Evolutionary conservation across 805 yeast genomes (phyloP).

Genomic region (Priceomyces medius): DNA sequence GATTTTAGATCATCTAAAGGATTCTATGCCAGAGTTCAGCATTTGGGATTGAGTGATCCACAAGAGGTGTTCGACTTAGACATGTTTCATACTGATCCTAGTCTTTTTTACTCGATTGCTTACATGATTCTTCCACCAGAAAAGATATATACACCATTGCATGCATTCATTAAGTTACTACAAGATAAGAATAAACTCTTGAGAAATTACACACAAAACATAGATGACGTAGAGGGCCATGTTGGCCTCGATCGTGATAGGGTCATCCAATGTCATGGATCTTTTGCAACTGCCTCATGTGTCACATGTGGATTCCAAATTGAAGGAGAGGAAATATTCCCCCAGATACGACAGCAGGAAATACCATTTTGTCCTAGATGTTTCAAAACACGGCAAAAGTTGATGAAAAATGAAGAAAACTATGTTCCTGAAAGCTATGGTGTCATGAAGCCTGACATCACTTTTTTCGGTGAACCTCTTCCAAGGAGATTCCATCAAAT

Average conservation of each 20-base stretch:
- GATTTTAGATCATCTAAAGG: slow-evolving; percentile 26
- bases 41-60: slow-evolving; percentile 43
- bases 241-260: slow-evolving; percentile 53
- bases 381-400: slow-evolving; percentile 15
- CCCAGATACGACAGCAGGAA: slow-evolving; percentile 47
- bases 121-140: slow-evolving; percentile 45
- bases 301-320: slow-evolving; percentile 67
- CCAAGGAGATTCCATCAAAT: slow-evolving; percentile 40
- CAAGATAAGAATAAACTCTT: slow-evolving; percentile 68
- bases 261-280: slow-evolving; percentile 82
- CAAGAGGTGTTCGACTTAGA: slow-evolving; percentile 45
- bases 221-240: slow-evolving; percentile 46
- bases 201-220: slow-evolving; percentile 45
- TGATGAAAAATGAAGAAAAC: slow-evolving; percentile 25
- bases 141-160: slow-evolving; percentile 41
- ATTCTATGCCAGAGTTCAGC: slow-evolving; percentile 48
- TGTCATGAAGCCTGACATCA: slow-evolving; percentile 88
- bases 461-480: slow-evolving; percentile 74
- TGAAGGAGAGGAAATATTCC: slow-evolving; percentile 45
- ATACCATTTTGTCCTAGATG: slow-evolving; percentile 56
- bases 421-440: slow-evolving; percentile 29
- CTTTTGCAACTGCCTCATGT: slow-evolving; percentile 69
- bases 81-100: slow-evolving; percentile 37
- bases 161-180: slow-evolving; percentile 69
- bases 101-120: slow-evolving; percentile 42